A percentile compares a stretch with the other conserved stretches of the same genome.
Evolutionary conservation across 2,329 filamentous ascomycete species (phyloP).

Genomic region (Neofusicoccum umdonicola): DNA sequence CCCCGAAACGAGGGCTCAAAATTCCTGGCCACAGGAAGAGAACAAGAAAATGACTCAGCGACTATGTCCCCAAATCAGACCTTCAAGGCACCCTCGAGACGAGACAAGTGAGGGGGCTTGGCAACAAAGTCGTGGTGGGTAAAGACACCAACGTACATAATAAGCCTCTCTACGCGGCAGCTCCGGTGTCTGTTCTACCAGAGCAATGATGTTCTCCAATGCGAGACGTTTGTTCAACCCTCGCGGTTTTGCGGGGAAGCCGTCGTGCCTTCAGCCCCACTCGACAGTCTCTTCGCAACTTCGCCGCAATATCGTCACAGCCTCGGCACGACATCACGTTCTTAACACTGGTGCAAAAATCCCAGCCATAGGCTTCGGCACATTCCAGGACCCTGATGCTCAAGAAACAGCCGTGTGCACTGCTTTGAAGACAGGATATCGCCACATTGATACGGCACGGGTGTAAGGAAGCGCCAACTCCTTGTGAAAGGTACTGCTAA

Average conservation of each 20-base stretch:
- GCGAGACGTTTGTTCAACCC: too few relatives aligned
- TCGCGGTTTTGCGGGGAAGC: too few relatives aligned
- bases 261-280: conserved; percentile 24
- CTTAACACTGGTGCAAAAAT: conserved; percentile 7
- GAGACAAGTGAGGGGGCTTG: background rate
- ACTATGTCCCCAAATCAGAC: background rate
- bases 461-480: conserved; percentile 28
- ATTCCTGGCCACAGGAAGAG: background rate
- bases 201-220: too few relatives aligned
- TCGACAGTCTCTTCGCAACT: conserved; percentile 23
- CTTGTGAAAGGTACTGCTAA: background rate
- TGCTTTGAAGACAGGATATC: conserved; percentile 33
- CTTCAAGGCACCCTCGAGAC: background rate
- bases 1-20: background rate
- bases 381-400: conserved; percentile 34
- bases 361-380: conserved; percentile 29
- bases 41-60: background rate
- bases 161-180: too few relatives aligned
- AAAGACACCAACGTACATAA: too few relatives aligned
- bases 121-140: too few relatives aligned
- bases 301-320: conserved; percentile 30
- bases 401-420: conserved; percentile 41
- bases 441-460: conserved; percentile 35
- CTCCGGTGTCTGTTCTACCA: too few relatives aligned
- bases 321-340: conserved; percentile 21